Evolutionary conservation across 176 grass and related monocot genomes (phyloP), one percentile per base, ranked within the genome.

Genomic region (Hordeum vulgare): DNA sequence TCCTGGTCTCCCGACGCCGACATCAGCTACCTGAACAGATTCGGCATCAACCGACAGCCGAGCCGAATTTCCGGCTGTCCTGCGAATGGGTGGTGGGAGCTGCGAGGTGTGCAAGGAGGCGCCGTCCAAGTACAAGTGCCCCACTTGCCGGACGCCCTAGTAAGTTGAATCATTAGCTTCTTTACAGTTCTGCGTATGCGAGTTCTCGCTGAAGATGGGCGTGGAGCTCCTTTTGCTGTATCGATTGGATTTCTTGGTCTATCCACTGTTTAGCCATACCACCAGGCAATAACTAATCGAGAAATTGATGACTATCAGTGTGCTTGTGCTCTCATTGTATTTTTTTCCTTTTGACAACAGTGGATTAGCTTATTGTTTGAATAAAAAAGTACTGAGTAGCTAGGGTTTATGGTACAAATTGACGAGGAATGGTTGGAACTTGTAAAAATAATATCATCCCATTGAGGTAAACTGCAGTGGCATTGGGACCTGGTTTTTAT

Each of bases 91-190:
- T 21, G 60, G 56, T 42, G 82, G 87, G 41, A 88, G 58, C 56
- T 98, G 96, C 86, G 64, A 88, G 36, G 93, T 95, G 40, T 98
- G 96, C 85, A 74, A 82, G 56, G 87, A 93, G 83, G 90, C 78
- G 74, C 85, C 87, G 68, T 81, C 88, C 77, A 98, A 98, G 85
- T 98, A 98, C 88, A 98, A 93, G 87, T 98, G 96, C 80, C 93
- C 96, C 27, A 44, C 80, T 45, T 98, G 96, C 66, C 85, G 92
- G 80, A 82, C 85, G 63, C 89, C 89, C 24, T 98, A 98, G 96
- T 98, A 86, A 98, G 96, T 75, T 6, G 45, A 83, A 11, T 17
- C 51, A 31, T 49, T 12, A 11, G 0, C 76, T 35, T 73, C 36
- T 84, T 65, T 26, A 39, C 33, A 33, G 4, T 62, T n/a, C 4